Conservation (phyloP, 164 flowering plant species). For the Euptelea pleiosperma region DNA sequence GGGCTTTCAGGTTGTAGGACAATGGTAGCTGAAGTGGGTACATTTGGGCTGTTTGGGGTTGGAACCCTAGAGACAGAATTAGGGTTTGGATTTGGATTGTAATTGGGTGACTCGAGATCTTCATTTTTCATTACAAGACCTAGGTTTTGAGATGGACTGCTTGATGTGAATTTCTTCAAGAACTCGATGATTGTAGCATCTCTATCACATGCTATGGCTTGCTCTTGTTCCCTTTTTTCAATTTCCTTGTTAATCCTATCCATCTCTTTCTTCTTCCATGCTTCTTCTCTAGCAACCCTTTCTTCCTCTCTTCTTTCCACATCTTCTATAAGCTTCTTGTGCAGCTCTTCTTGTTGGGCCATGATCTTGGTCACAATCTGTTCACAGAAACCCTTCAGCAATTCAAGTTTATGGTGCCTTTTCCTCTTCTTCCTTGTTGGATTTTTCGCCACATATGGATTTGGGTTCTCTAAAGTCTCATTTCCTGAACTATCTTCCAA, state of each 20-base stretch:
- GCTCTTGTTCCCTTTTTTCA: constrained; percentile 56
- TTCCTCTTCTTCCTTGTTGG: constrained; percentile 32
- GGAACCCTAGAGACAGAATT: constrained; percentile 2
- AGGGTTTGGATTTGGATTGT: constrained; percentile 17
- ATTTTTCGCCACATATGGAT: constrained; percentile 18
- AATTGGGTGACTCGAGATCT: constrained; percentile 13
- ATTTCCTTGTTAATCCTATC: constrained; percentile 50
- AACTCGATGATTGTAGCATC: constrained; percentile 56
- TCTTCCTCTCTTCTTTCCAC: constrained; percentile 63
- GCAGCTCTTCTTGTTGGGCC: constrained; percentile 65
- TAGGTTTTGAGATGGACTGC: constrained; percentile 10
- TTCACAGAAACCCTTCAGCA: constrained; percentile 58
- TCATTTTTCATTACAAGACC: constrained; percentile 7
- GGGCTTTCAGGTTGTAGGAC: constrained; percentile 15
- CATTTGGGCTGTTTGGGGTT: constrained; percentile 7
- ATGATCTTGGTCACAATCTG: constrained; percentile 55
- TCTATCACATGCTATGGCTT: constrained; percentile 48
- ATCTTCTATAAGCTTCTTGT: constrained; percentile 61
- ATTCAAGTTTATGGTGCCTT: constrained; percentile 40
- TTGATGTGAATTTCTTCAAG: constrained; percentile 44
- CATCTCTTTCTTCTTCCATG: constrained; percentile 64
- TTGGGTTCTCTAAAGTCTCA: constrained; percentile 20
- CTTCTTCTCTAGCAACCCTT: constrained; percentile 57
- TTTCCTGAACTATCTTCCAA: constrained; percentile 28
- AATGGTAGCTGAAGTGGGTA: constrained; percentile 12